Evolutionary conservation across 2,329 filamentous ascomycete species (phyloP).

Genomic region (Xylariaceae sp.): DNA sequence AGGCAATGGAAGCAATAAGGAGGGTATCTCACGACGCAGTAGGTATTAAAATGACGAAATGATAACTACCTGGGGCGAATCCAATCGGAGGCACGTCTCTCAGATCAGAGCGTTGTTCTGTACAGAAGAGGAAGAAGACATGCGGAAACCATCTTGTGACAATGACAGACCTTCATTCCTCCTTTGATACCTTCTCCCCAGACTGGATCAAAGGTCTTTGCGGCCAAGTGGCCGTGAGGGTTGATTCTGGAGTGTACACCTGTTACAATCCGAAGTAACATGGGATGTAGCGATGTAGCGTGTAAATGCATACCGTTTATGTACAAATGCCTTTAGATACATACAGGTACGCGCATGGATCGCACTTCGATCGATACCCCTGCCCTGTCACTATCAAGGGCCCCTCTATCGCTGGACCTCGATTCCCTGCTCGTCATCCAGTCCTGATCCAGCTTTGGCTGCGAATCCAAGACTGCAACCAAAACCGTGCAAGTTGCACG

Average conservation of each 20-base stretch:
- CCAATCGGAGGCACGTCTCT: slow-evolving; percentile 5
- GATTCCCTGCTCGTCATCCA: neutral
- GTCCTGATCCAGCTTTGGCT: neutral
- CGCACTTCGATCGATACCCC: too few relatives aligned
- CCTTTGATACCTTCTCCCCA: slow-evolving; percentile 4
- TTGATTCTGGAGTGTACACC: neutral
- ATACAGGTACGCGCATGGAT: neutral
- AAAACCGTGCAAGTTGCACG: neutral
- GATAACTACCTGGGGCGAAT: neutral
- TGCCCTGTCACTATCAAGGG: too few relatives aligned
- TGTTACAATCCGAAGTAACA: neutral
- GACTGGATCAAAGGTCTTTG: neutral
- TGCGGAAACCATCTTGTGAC: slow-evolving; percentile 8
- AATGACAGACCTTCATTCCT: slow-evolving; percentile 4
- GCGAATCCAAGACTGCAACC: neutral
- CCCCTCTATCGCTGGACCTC: neutral
- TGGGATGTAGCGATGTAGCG: neutral
- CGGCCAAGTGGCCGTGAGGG: neutral
- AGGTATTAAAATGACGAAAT: slow-evolving; percentile 1
- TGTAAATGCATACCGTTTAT: neutral
- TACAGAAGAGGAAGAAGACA: slow-evolving; percentile 5
- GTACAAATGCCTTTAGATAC: neutral
- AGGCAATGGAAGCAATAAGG: neutral
- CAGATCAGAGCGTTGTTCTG: slow-evolving; percentile 5
- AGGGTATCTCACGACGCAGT: neutral